These are phyloP conservation scores for Phytophthora sp. DNA, from an alignment of 352 stramenopile species.

Conservation along the genomic window DNA sequence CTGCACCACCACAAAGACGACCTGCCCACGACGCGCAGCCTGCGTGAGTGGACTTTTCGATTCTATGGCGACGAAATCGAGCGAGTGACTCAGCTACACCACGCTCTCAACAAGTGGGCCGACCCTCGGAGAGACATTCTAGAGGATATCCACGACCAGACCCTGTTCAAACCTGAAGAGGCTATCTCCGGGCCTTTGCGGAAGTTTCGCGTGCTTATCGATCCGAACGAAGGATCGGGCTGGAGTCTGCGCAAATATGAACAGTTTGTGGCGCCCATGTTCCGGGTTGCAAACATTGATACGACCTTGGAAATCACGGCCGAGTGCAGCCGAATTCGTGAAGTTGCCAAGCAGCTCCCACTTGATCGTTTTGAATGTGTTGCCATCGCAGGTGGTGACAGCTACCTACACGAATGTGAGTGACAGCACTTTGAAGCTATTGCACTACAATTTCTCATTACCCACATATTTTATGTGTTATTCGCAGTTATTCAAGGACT, in stretches of 20 bases:
- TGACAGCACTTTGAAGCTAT: no score
- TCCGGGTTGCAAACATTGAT: conserved; percentile 55
- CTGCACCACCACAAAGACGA: conserved; percentile 23
- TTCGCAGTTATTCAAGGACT: conserved; percentile 66
- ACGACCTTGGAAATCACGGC: conserved; percentile 47
- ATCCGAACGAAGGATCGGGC: conserved; percentile 51
- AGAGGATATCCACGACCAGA: conserved; percentile 17
- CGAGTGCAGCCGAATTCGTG: conserved; percentile 33
- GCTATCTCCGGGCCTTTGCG: conserved; percentile 18
- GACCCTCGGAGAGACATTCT: conserved; percentile 34
- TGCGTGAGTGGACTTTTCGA: conserved; percentile 52
- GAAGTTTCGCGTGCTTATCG: conserved; percentile 65
- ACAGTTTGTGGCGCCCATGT: conserved; percentile 51
- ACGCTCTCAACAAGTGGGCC: conserved; percentile 49
- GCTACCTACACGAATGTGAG: conserved; percentile 53
- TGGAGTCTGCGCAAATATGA: conserved; percentile 45
- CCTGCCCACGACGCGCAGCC: conserved; percentile 27
- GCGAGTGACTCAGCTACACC: conserved; percentile 34
- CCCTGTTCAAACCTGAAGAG: conserved; percentile 11
- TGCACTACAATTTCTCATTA: neutral
- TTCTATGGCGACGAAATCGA: conserved; percentile 49
- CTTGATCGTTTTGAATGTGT: conserved; percentile 61
- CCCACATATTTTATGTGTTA: conserved; percentile 1
- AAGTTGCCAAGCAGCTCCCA: conserved; percentile 53
- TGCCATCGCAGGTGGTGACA: conserved; percentile 60